These are phyloP conservation scores for Theobroma cacao DNA, from an alignment of 345 rosid species.

Conservation along the genomic window DNA sequence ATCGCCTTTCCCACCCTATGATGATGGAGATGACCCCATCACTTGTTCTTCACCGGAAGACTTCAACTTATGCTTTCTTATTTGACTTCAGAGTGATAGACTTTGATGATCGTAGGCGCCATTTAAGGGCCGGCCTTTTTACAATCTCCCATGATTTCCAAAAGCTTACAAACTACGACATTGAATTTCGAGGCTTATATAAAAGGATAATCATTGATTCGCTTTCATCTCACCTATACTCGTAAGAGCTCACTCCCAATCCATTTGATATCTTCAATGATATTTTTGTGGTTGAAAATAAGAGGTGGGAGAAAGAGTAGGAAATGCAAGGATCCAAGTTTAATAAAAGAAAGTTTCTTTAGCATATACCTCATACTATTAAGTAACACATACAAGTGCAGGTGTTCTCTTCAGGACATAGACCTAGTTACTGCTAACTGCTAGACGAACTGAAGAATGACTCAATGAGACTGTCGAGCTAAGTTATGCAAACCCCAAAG, in stretches of 20 bases:
- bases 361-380: no score
- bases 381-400: no score
- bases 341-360: not conserved
- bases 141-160: not conserved
- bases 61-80: not conserved
- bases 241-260: not conserved
- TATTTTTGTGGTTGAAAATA: not conserved
- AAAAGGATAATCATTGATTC: not conserved
- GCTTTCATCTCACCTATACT: not conserved
- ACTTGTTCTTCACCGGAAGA: not conserved
- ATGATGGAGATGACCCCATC: constrained; percentile 12
- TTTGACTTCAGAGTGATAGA: not conserved
- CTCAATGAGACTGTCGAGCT: not conserved
- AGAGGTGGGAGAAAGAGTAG: not conserved
- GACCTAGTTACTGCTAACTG: not conserved
- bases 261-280: not conserved
- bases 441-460: not conserved
- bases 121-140: not conserved
- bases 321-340: not conserved
- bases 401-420: no score
- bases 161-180: not conserved
- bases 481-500: not conserved
- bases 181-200: not conserved
- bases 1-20: constrained; percentile 12
- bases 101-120: not conserved